A percentile compares a stretch with the other conserved stretches of the same genome.
Evolutionary conservation across 202 grass and related monocot genomes (phyloP).

Genomic region (Alloteropsis angusta): DNA sequence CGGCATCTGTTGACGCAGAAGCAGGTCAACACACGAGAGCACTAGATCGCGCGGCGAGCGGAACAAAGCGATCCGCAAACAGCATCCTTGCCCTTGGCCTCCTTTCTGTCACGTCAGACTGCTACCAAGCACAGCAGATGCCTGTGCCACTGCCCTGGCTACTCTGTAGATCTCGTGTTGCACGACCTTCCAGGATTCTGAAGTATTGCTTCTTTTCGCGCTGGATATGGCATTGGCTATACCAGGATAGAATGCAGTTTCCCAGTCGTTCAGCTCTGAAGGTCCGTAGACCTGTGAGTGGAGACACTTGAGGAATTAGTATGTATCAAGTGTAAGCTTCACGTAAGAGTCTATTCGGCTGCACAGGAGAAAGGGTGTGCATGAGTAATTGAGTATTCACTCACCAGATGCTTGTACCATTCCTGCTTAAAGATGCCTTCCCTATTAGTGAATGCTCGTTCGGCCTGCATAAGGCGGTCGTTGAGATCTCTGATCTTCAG

Average conservation of each 20-base stretch:
- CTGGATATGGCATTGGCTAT: constrained; percentile 50
- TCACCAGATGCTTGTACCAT: constrained; percentile 85
- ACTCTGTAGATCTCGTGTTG: constrained; percentile 71
- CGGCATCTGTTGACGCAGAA: too few species aligned
- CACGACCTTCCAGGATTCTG: constrained; percentile 45
- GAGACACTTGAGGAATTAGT: neutral
- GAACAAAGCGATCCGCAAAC: too few species aligned
- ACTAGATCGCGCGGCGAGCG: too few species aligned
- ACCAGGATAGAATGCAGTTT: constrained; percentile 49
- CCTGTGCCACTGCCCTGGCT: constrained; percentile 54
- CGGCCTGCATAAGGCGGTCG: constrained; percentile 64
- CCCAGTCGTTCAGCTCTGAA: constrained; percentile 58
- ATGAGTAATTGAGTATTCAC: constrained; percentile 12
- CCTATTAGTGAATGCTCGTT: constrained; percentile 64
- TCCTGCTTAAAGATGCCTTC: constrained; percentile 46
- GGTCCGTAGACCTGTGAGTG: constrained; percentile 48
- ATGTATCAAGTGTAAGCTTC: neutral
- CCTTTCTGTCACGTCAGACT: constrained; percentile 43
- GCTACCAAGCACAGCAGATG: constrained; percentile 51
- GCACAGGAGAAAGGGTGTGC: neutral
- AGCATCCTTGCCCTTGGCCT: too few species aligned
- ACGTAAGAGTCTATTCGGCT: too few species aligned
- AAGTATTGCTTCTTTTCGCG: constrained; percentile 50
- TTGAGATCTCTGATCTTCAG: constrained; percentile 57
- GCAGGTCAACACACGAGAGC: too few species aligned